A percentile compares a stretch with the other conserved stretches of the same genome.
Conservation (phyloP, 2,329 filamentous ascomycete genomes). For the Xylaria sp. region DNA sequence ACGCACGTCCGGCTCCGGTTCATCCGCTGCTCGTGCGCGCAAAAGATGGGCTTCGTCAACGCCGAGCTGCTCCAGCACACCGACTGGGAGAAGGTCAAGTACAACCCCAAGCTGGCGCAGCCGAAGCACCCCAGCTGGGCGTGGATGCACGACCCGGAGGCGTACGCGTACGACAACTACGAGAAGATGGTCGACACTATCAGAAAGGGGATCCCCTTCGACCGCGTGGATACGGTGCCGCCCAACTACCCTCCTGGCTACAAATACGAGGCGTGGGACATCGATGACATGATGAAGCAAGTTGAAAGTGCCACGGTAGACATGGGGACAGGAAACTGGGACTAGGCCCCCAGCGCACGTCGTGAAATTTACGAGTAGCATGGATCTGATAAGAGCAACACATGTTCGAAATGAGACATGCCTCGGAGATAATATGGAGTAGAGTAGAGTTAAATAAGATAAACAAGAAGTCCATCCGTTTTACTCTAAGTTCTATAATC, state of each 20-base stretch:
- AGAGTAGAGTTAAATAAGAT: no score
- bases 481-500: no score
- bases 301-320: slow-evolving; percentile 39
- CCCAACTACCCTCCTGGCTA: slow-evolving; percentile 42
- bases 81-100: slow-evolving; percentile 38
- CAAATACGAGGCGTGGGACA: slow-evolving; percentile 44
- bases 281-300: slow-evolving; percentile 45
- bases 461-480: no score
- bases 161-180: slow-evolving; percentile 42
- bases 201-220: slow-evolving; percentile 34
- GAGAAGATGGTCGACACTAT: slow-evolving; percentile 38
- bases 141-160: slow-evolving; percentile 42
- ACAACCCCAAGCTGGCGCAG: slow-evolving; percentile 39
- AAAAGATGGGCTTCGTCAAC: slow-evolving; percentile 44
- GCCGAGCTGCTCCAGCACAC: slow-evolving; percentile 42
- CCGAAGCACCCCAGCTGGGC: slow-evolving; percentile 42
- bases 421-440: no score
- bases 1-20: slow-evolving; percentile 43
- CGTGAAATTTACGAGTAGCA: no score
- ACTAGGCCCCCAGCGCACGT: no score
- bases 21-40: slow-evolving; percentile 40
- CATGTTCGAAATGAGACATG: no score
- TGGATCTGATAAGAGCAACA: no score
- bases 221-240: slow-evolving; percentile 34
- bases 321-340: slow-evolving; percentile 39